Conservation (phyloP, 371 early-diverging fungal species). For the Mortierella polycephala region DNA sequence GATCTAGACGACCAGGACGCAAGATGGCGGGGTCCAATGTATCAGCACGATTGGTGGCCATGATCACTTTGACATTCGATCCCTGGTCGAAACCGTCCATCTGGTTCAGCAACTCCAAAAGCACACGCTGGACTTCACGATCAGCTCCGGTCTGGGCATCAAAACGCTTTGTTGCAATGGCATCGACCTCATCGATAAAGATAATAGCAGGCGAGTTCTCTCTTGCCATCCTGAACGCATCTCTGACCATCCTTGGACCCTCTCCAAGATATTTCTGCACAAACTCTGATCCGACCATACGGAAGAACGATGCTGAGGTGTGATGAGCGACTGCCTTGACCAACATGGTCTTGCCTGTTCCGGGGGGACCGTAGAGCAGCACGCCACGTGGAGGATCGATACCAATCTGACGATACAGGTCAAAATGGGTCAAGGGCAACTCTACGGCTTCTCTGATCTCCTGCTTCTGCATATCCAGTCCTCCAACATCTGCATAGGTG, state of each 20-base stretch:
- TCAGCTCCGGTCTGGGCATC: constrained; percentile 99
- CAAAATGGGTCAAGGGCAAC: constrained; percentile 99
- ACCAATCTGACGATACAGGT: constrained; percentile 99
- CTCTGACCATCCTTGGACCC: constrained; percentile 99
- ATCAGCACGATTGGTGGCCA: constrained; percentile 99
- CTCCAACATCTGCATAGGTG: constrained; percentile 98
- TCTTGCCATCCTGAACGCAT: constrained; percentile 98
- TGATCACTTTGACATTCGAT: constrained; percentile 99
- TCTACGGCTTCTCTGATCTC: constrained; percentile 99
- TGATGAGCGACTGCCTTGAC: constrained; percentile 99
- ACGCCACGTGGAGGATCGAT: constrained; percentile 99
- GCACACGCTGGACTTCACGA: constrained; percentile 99
- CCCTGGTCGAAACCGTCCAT: constrained; percentile 99
- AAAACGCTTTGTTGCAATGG: constrained; percentile 99
- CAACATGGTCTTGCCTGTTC: constrained; percentile 98
- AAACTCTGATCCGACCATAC: constrained; percentile 99
- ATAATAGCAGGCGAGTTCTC: constrained; percentile 99
- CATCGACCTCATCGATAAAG: constrained; percentile 99
- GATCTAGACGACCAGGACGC: constrained; percentile 98
- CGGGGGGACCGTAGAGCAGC: constrained; percentile 98
- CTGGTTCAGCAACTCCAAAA: constrained; percentile 99
- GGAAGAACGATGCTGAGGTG: constrained; percentile 98
- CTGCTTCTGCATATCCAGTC: constrained; percentile 99
- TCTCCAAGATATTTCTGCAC: constrained; percentile 99
- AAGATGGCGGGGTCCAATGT: constrained; percentile 99